Base-by-base conservation (phyloP, 805 yeast genomes). In the Tetrapisispora taiwanensis region DNA sequence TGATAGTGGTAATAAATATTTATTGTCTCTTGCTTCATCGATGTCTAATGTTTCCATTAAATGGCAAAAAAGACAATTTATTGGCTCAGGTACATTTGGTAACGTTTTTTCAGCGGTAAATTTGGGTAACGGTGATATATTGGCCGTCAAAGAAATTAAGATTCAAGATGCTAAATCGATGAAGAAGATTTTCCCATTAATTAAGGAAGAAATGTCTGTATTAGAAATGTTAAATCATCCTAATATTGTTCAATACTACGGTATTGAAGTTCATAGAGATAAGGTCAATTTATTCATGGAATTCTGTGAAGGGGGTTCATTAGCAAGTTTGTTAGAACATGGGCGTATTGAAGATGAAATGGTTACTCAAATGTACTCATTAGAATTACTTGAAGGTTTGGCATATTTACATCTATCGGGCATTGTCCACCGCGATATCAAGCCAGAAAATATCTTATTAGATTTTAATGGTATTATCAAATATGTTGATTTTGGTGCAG, bases 401-500 rank as follows among this genome's bases (percentile, higher is more conserved):
- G 95, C 97, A 0, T 92, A 90, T 59, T 73, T 92, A 44, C 98
- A 92, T 62, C 92, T 85, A 54, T 80, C 88, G 40, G 96, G 95
- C 13, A 87, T 92, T 58, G 90, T 88, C n/a, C 98, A 92, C 63
- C 75, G 97, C 44, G 98, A 92, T 59, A 84, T 92, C 52, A 92
- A 92, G 66, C 98, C 98, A 0, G 98, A 87, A 53, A 90, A 92
- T 58, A 83, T 90, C 38, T 67, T 90, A 36, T 68, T 90, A 43
- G 97, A 90, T 64, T 95, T 83, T 62, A 80, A 81, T 66, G 97
- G 97, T 18, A 87, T 89, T 14, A 83, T 90, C 57, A 92, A 92
- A 63, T 88, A 84, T 68, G 97, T 90, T 43, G 98, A 92, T 66
- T 92, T 92, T 62, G 98, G 98, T 30, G 96, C 97, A 3, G 97